Evolutionary conservation across 1,139 yeast species (phyloP).

Genomic region (Yamadazyma pseudoaaseri): DNA sequence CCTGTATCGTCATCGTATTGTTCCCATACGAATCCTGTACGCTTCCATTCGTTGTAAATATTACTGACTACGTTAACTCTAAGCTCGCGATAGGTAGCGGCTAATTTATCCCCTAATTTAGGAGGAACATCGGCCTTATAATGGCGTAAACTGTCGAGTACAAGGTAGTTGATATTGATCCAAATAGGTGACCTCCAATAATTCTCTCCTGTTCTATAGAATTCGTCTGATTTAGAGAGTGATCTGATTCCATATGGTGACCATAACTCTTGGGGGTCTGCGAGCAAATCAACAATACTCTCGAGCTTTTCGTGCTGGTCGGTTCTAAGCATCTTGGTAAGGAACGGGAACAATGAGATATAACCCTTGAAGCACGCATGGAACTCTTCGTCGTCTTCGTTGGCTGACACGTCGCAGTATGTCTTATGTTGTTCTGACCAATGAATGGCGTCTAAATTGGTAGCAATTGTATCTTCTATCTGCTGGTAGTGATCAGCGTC

Average conservation of each 20-base stretch:
- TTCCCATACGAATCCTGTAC: conserved; percentile 87
- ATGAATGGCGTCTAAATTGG: conserved; percentile 69
- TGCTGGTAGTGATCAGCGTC: conserved; percentile 54
- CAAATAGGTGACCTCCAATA: conserved; percentile 97
- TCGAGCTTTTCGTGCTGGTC: conserved; percentile 49
- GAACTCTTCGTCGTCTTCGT: conserved; percentile 63
- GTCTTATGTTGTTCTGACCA: conserved; percentile 69
- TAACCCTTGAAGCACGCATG: conserved; percentile 89
- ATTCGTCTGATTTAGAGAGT: conserved; percentile 64
- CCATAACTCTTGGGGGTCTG: conserved; percentile 77
- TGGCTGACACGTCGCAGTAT: conserved; percentile 85
- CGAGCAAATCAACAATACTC: conserved; percentile 53
- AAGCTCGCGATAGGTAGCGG: conserved; percentile 50
- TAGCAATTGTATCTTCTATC: conserved; percentile 56
- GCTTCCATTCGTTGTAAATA: conserved; percentile 63
- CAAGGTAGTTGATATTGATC: conserved; percentile 86
- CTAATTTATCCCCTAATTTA: conserved; percentile 33
- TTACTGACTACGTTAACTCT: conserved; percentile 68
- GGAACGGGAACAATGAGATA: conserved; percentile 80
- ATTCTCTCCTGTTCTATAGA: conserved; percentile 77
- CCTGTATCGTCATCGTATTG: conserved; percentile 84
- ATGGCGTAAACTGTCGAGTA: conserved; percentile 64
- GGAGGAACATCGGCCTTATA: conserved; percentile 39
- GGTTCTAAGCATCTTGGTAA: conserved; percentile 63
- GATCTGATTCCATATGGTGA: conserved; percentile 79